Percentiles rank a stretch among this genome's conserved stretches.
Evolutionary conservation across 2,329 filamentous ascomycete species (phyloP).

Genomic region (Beauveria medogensis): DNA sequence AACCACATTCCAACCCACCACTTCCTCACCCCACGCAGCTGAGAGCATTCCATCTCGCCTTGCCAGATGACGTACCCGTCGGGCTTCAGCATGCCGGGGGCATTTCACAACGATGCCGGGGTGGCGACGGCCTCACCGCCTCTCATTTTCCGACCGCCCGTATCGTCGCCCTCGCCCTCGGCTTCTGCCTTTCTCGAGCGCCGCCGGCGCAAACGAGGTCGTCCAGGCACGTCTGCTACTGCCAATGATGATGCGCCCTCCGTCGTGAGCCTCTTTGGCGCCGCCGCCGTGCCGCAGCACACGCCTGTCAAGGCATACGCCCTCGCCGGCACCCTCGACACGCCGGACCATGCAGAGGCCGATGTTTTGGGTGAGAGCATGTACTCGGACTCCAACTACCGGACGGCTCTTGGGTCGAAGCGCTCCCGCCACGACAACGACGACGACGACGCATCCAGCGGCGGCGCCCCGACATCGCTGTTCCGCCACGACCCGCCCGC

Average conservation of each 20-base stretch:
- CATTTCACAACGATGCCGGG: conserved; percentile 19
- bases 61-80: conserved; percentile 23
- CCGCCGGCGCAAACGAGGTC: conserved; percentile 37
- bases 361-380: conserved; percentile 42
- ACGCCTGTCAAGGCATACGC: conserved; percentile 31
- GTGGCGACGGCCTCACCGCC: conserved; percentile 23
- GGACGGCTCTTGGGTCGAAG: conserved; percentile 43
- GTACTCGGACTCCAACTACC: conserved; percentile 50
- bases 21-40: conserved; percentile 1
- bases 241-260: not conserved
- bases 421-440: conserved; percentile 27
- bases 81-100: conserved; percentile 26
- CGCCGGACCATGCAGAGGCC: conserved; percentile 30
- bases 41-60: not conserved
- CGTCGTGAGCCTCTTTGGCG: conserved; percentile 14
- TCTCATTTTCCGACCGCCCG: conserved; percentile 39
- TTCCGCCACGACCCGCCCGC: conserved; percentile 24
- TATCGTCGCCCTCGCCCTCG: conserved; percentile 29
- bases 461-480: conserved; percentile 23
- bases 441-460: conserved; percentile 24
- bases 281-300: conserved; percentile 14
- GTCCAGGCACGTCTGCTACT: conserved; percentile 19
- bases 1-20: too few species aligned
- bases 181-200: conserved; percentile 29
- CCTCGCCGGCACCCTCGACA: conserved; percentile 46